Evolutionary conservation across 257 asterid species (phyloP).

Genomic region (Nicotiana paniculata): DNA sequence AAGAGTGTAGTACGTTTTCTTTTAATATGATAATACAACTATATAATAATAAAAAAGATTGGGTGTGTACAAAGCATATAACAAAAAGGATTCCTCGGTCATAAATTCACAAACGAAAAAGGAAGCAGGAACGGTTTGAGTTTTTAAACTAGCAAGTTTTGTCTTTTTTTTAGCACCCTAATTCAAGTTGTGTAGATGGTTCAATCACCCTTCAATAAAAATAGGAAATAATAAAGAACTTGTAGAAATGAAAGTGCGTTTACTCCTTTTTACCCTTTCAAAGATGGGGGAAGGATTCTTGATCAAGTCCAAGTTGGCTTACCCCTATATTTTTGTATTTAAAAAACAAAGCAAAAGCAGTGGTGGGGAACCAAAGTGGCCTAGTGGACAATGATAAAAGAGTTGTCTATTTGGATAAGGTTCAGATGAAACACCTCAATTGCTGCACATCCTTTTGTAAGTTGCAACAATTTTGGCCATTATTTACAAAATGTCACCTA

Average conservation of each 20-base stretch:
- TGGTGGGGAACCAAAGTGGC: background rate
- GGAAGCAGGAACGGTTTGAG: background rate
- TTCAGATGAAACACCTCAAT: background rate
- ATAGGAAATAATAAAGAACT: background rate
- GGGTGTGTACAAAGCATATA: background rate
- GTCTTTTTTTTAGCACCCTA: background rate
- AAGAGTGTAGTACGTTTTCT: background rate
- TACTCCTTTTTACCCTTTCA: background rate
- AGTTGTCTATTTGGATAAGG: slow-evolving; percentile 1
- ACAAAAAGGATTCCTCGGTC: background rate
- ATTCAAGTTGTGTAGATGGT: background rate
- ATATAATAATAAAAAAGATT: background rate
- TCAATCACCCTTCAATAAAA: background rate
- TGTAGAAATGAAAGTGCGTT: background rate
- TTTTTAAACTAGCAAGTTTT: background rate
- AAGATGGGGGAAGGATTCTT: background rate
- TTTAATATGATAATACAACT: background rate
- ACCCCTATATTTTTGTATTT: background rate
- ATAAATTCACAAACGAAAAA: background rate
- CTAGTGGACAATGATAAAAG: background rate
- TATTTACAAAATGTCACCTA: background rate
- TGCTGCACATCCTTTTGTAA: background rate
- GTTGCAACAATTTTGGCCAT: background rate
- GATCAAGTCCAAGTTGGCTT: slow-evolving; percentile 2
- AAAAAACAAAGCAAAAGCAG: background rate